A percentile compares a stretch with the other conserved stretches of the same genome.
Evolutionary conservation across 768 basidiomycete genomes (phyloP).

Genomic region (Tricholoma matsutake): DNA sequence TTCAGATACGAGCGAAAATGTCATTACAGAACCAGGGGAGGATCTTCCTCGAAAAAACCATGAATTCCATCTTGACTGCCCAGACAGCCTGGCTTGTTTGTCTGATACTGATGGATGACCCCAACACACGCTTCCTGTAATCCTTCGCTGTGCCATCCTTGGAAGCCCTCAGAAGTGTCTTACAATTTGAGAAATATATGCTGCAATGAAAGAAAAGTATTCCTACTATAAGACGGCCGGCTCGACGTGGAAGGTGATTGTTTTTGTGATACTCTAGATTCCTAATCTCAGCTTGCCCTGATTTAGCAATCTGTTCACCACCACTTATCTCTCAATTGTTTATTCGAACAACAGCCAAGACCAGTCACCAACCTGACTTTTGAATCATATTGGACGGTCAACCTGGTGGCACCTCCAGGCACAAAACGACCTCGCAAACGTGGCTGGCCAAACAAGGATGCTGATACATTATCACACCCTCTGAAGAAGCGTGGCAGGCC

Average conservation of each 20-base stretch:
- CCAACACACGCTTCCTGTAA: conserved; percentile 82
- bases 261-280: conserved; percentile 1
- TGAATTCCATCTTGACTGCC: conserved; percentile 70
- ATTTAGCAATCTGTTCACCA: conserved; percentile 83
- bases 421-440: conserved; percentile 84
- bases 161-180: conserved; percentile 72
- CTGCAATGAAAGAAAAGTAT: conserved; percentile 84
- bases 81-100: conserved; percentile 72
- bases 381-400: conserved; percentile 91
- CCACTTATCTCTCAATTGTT: conserved; percentile 75
- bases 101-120: conserved; percentile 77
- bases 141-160: conserved; percentile 80
- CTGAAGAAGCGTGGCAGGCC: conserved; percentile 42
- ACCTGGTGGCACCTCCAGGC: conserved; percentile 78
- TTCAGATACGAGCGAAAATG: conserved; percentile 30
- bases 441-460: conserved; percentile 58
- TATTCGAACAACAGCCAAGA: conserved; percentile 79
- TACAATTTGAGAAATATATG: conserved; percentile 83
- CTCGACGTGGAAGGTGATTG: conserved; percentile 77
- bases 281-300: conserved; percentile 11
- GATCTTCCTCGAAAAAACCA: conserved; percentile 29
- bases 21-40: conserved; percentile 27
- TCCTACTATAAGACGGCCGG: conserved; percentile 78
- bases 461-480: conserved; percentile 18
- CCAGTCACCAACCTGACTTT: conserved; percentile 85